These are phyloP conservation scores for Saccharum hybrid DNA, from an alignment of 202 grass and related monocot species.

Conservation along the genomic window DNA sequence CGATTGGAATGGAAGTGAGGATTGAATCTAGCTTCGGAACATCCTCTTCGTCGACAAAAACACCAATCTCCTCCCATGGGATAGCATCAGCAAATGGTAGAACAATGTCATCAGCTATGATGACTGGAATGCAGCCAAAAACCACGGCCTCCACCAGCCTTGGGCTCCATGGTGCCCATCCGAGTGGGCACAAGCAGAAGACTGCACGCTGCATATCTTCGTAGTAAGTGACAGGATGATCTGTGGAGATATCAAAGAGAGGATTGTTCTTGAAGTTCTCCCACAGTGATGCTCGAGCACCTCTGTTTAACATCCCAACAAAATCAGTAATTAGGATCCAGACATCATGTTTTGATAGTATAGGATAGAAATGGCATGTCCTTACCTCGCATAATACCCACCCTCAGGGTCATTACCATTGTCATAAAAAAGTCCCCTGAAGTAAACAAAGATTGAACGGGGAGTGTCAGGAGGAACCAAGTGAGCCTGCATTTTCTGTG, in stretches of 20 bases:
- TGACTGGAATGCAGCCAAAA: conserved; percentile 90
- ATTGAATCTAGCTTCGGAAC: conserved; percentile 81
- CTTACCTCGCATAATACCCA: conserved; percentile 83
- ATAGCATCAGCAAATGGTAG: conserved; percentile 92
- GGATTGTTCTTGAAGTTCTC: conserved; percentile 98
- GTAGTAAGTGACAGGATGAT: conserved; percentile 84
- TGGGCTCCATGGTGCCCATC: conserved; percentile 94
- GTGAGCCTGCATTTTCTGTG: conserved; percentile 90
- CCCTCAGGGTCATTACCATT: conserved; percentile 93
- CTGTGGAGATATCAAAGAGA: conserved; percentile 85
- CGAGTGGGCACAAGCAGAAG: conserved; percentile 86
- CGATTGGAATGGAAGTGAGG: conserved; percentile 78
- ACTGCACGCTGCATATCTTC: conserved; percentile 92
- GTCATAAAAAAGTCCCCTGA: conserved; percentile 84
- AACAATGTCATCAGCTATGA: conserved; percentile 89
- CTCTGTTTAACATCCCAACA: conserved; percentile 45
- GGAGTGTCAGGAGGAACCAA: conserved; percentile 71
- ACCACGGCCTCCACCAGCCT: conserved; percentile 83
- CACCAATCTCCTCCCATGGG: conserved; percentile 92
- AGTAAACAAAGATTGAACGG: conserved; percentile 89
- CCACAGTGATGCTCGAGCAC: conserved; percentile 78
- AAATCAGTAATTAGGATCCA: conserved; percentile 18
- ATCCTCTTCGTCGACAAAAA: conserved; percentile 84
- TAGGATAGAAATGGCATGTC: background rate
- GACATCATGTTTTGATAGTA: conserved; percentile 3